Evolutionary conservation across 108 stramenopile genomes (phyloP).

Genomic region (Pseudonitzschia multistriata): DNA sequence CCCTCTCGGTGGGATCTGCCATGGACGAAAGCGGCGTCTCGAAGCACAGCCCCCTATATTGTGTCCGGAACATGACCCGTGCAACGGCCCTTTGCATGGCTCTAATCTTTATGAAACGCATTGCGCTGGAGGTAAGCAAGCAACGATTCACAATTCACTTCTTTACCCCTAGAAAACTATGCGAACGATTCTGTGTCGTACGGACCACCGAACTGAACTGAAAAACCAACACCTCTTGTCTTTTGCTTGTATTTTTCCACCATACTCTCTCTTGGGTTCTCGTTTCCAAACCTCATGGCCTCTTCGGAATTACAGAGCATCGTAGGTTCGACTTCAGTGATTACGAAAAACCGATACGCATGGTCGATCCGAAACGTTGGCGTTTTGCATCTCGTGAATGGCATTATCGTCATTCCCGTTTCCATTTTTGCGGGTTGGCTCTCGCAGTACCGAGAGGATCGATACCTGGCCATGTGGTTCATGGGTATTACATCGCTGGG

Average conservation of each 20-base stretch:
- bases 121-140: constrained; percentile 30
- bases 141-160: background rate
- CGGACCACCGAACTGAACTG: no score
- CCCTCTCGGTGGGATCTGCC: constrained; percentile 1
- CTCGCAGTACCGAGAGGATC: constrained; percentile 50
- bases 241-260: background rate
- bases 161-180: background rate
- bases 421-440: constrained; percentile 53
- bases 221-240: no score
- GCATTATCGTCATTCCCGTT: constrained; percentile 71
- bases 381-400: constrained; percentile 59
- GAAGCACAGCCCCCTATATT: constrained; percentile 12
- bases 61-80: constrained; percentile 14
- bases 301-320: constrained; percentile 25
- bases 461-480: constrained; percentile 42
- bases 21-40: background rate
- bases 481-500: constrained; percentile 43
- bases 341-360: constrained; percentile 67
- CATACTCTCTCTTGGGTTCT: background rate
- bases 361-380: constrained; percentile 73
- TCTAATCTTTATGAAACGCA: constrained; percentile 67
- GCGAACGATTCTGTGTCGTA: no score
- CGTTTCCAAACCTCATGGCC: no score
- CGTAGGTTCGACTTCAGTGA: constrained; percentile 60
- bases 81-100: constrained; percentile 44